phyloP scores from a whole-genome alignment of 1,284 basidiomycete genomes.

The Wallemia hederae region DNA sequence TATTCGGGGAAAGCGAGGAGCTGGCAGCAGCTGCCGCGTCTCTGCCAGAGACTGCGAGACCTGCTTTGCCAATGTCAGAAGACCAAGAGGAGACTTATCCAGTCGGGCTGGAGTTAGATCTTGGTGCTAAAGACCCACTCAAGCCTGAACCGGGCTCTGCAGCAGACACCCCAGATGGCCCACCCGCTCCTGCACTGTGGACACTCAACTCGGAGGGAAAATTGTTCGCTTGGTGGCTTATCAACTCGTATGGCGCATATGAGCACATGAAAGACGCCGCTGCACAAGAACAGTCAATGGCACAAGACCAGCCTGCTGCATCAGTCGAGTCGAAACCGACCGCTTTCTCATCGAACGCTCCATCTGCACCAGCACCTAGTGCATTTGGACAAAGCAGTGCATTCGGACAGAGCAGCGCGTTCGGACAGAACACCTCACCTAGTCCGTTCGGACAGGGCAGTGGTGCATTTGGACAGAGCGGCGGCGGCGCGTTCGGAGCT shows the following conservation, averaged over 20 bases:
- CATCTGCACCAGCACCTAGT: neutral
- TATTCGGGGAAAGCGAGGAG: neutral
- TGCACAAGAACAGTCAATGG: neutral
- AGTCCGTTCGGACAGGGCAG: neutral
- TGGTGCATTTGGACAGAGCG: neutral
- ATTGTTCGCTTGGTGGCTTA: neutral
- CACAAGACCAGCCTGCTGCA: neutral
- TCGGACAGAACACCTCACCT: neutral
- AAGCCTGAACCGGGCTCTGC: neutral
- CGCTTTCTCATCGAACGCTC: neutral
- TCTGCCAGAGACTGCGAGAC: neutral
- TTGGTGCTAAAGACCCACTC: neutral
- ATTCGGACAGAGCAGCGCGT: neutral
- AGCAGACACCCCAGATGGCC: neutral
- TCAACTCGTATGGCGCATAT: neutral
- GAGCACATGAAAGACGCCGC: neutral
- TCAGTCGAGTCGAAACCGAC: neutral
- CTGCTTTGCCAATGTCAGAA: neutral
- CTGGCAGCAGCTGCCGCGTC: neutral
- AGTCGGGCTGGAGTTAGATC: neutral
- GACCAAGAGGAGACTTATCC: neutral
- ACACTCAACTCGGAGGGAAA: neutral
- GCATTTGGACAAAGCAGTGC: neutral
- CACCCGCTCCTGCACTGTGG: neutral
- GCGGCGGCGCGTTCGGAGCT: neutral